phyloP scores from a whole-genome alignment of 2,329 filamentous ascomycete species.

The Paecilomyces fulvus region DNA sequence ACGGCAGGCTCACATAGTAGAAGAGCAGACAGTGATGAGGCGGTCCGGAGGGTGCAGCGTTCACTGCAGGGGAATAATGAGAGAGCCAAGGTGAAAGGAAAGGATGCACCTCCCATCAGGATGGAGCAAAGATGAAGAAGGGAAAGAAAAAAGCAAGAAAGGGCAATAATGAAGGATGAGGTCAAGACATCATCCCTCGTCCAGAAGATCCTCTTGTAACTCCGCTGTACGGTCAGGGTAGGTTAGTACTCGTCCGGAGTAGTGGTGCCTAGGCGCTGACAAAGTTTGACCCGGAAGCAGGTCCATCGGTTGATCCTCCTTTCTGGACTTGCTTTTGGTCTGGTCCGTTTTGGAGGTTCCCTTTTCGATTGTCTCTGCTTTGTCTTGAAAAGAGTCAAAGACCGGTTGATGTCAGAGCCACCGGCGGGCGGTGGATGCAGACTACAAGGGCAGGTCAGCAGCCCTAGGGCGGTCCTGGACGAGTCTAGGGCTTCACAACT shows the following conservation, averaged over 20 bases:
- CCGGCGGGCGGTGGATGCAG: slow-evolving; percentile 1
- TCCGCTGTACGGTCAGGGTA: not conserved
- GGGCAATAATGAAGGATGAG: slow-evolving; percentile 3
- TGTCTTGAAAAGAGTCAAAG: slow-evolving; percentile 4
- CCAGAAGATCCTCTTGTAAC: not conserved
- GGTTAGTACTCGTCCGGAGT: not conserved
- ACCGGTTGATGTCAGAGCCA: slow-evolving; percentile 3
- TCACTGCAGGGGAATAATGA: not conserved
- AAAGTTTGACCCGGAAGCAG: slow-evolving; percentile 4
- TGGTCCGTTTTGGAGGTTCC: not conserved
- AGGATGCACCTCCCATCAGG: not conserved
- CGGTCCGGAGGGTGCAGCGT: not conserved
- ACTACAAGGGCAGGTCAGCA: slow-evolving; percentile 1
- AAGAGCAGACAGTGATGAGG: not conserved
- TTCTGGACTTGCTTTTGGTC: not conserved
- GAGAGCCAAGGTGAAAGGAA: not conserved
- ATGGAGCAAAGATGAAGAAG: slow-evolving; percentile 2
- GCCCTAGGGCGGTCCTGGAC: not conserved
- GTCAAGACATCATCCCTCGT: not conserved
- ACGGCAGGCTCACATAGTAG: slow-evolving; percentile 5
- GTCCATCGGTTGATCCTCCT: slow-evolving; percentile 3
- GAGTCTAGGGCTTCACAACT: not conserved
- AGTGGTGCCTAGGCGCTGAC: not conserved
- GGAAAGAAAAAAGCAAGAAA: slow-evolving; percentile 5
- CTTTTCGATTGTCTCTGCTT: not conserved